Base-by-base conservation (phyloP, 345 rosid genomes). In the Sisymbrium altissimum region DNA sequence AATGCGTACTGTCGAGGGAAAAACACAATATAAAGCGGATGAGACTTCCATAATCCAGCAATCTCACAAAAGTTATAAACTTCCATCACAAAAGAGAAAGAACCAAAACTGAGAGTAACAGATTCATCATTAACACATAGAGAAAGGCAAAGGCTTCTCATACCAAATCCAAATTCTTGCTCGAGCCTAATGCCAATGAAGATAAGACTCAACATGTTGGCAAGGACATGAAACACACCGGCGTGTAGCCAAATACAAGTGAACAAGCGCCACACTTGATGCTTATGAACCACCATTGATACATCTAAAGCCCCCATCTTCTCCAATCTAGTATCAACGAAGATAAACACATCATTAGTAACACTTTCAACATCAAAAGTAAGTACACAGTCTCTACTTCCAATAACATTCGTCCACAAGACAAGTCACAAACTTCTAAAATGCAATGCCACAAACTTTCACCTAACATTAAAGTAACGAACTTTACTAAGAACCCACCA, bases 161-260 rank as follows among this genome's bases (percentile, higher is more conserved):
- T 86, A 96, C 99, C 86, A 44, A 92, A 96, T 21, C 99, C 99
- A 73, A 92, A 96, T 78, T 92, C 97, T 79, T 89, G 97, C 72
- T 96, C 98, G 45, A 96, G 96, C 5, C 95, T 91, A 69, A 96
- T 86, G 41, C 99, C 99, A 23, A 96, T 90, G 78, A 90, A 88
- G 75, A 87, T 38, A 71, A 96, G 90, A 70, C 99, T 90, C 79
- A 92, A 67, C 98, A 96, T 92, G 74, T 96, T 96, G 60, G 97
- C 89, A 69, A 92, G 89, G 17, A 96, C 46, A 71, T 96, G 99
- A 68, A 96, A 85, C 75, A 96, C 87, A 9, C 99, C 99, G 0
- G 91, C 98, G n/a, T 92, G 99, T 81, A 96, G 77, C 99, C 99
- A 92, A 74, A 96, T 83, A 79, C 97, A 96, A 60, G 88, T 80